phyloP scores from a whole-genome alignment of 257 asterid genomes.

The Anisodus acutangulus region DNA sequence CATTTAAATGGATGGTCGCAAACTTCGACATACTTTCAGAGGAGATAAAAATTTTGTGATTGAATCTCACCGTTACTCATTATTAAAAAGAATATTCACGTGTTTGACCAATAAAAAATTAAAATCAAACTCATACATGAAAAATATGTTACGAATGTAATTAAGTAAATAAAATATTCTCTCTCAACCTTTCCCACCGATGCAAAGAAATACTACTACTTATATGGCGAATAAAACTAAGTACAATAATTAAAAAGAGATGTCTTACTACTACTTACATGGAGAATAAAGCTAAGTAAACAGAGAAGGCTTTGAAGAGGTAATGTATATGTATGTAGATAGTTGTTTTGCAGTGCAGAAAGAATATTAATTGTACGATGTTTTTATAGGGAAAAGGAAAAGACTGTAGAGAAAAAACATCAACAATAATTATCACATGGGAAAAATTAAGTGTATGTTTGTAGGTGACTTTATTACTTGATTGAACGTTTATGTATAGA shows the following conservation, averaged over 20 bases:
- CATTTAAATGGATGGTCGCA: too few relatives aligned
- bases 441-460: background rate
- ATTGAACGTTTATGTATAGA: slow-evolving; percentile 35
- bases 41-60: too few relatives aligned
- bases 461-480: background rate
- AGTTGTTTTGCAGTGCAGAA: slow-evolving; percentile 39
- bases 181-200: background rate
- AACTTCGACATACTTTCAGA: too few relatives aligned
- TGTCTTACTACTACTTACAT: background rate
- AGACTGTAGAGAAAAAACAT: slow-evolving; percentile 26
- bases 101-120: too few relatives aligned
- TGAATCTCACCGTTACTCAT: too few relatives aligned
- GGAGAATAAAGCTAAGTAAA: background rate
- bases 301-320: background rate
- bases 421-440: background rate
- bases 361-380: slow-evolving; percentile 37
- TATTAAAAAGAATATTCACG: too few relatives aligned
- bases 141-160: too few relatives aligned
- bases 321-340: background rate
- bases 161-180: background rate
- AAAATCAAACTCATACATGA: too few relatives aligned
- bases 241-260: background rate
- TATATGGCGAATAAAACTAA: background rate
- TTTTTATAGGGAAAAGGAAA: slow-evolving; percentile 40
- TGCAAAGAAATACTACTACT: background rate